Evolutionary conservation across 2,329 filamentous ascomycete species (phyloP).

Genomic region (Plenodomus lindquistii): DNA sequence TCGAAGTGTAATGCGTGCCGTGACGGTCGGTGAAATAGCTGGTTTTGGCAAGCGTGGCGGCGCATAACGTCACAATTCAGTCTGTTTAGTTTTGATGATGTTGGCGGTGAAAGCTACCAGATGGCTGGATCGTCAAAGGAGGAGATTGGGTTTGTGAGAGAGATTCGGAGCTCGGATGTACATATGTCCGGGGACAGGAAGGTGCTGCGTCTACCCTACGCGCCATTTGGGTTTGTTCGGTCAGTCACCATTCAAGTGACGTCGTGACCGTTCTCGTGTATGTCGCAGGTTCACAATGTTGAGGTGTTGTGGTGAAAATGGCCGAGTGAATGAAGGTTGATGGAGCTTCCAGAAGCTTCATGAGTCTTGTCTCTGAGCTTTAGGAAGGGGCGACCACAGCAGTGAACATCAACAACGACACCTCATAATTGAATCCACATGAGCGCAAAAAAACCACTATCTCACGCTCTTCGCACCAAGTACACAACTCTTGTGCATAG

Average conservation of each 20-base stretch:
- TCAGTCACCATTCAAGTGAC: background rate
- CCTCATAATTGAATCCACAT: background rate
- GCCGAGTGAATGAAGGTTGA: background rate
- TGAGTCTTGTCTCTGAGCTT: no score
- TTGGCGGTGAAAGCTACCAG: background rate
- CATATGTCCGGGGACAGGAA: background rate
- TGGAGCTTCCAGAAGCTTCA: background rate
- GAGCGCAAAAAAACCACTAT: background rate
- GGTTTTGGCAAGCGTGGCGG: background rate
- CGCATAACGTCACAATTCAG: conserved; percentile 5
- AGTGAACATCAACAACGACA: background rate
- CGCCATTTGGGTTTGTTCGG: background rate
- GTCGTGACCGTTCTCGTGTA: no score
- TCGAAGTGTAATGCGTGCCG: conserved; percentile 1
- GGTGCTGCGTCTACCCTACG: background rate
- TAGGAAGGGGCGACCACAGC: background rate
- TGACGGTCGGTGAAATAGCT: conserved; percentile 1
- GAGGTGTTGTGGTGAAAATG: background rate
- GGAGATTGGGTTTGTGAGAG: background rate
- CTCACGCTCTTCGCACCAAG: background rate
- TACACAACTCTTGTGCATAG: background rate
- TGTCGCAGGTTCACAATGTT: background rate
- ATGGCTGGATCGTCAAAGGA: background rate
- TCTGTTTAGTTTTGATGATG: background rate
- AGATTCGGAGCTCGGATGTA: background rate